Conservation (phyloP, 352 stramenopile species). For the Phytophthora capsici region DNA sequence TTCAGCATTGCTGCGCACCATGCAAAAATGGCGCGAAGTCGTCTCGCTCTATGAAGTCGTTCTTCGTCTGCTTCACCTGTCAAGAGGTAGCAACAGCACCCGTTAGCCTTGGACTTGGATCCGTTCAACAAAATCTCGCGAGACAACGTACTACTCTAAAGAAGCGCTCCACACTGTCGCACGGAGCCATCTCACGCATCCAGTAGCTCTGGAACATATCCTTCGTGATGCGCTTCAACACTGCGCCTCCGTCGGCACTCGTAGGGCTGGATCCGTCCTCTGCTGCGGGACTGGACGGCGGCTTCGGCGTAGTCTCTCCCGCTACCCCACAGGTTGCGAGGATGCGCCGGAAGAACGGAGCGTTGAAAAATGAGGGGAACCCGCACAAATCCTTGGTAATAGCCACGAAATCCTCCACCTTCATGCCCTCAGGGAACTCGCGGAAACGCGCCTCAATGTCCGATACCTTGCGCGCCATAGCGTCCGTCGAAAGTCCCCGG, state of each 20-base stretch:
- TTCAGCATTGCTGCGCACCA: slow-evolving; percentile 45
- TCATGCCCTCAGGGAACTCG: slow-evolving; percentile 85
- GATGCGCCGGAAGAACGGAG: slow-evolving; percentile 95
- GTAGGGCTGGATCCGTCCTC: slow-evolving; percentile 30
- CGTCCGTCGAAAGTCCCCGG: slow-evolving; percentile 67
- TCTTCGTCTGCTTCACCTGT: slow-evolving; percentile 93
- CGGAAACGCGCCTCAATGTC: slow-evolving; percentile 84
- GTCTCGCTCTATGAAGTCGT: slow-evolving; percentile 92
- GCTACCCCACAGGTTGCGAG: slow-evolving; percentile 29
- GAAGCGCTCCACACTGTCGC: slow-evolving; percentile 96
- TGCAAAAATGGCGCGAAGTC: slow-evolving; percentile 98
- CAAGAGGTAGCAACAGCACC: slow-evolving; percentile 9
- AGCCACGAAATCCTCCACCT: slow-evolving; percentile 89
- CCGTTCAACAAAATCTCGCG: neutral
- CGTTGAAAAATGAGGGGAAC: slow-evolving; percentile 99
- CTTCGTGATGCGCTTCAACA: slow-evolving; percentile 69
- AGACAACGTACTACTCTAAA: slow-evolving; percentile 91
- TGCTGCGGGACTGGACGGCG: slow-evolving; percentile 17
- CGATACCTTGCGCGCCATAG: slow-evolving; percentile 62
- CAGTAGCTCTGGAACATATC: slow-evolving; percentile 95
- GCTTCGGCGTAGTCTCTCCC: slow-evolving; percentile 34
- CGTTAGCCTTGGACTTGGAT: slow-evolving; percentile 1
- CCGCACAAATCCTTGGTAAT: slow-evolving; percentile 98
- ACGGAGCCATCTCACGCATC: slow-evolving; percentile 95
- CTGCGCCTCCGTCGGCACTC: slow-evolving; percentile 27